phyloP scores from a whole-genome alignment of 805 yeast genomes.

The Ogataea degrootiae region DNA sequence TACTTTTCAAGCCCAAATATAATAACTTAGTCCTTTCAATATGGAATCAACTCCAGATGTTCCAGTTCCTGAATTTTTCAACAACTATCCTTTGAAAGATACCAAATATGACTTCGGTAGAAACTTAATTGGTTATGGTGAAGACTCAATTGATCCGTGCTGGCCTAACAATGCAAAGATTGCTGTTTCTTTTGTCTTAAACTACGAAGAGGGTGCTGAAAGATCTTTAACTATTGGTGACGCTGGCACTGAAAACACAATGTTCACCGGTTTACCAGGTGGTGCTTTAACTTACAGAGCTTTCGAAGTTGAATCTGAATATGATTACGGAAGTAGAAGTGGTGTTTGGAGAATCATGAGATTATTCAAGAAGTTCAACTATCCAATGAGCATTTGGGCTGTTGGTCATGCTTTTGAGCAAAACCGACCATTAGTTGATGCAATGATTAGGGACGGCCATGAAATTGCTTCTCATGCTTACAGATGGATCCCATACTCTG shows the following conservation, averaged over 20 bases:
- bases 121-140: slow-evolving; percentile 21
- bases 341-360: slow-evolving; percentile 26
- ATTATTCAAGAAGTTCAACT: slow-evolving; percentile 27
- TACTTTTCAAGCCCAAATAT: neutral
- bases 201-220: slow-evolving; percentile 28
- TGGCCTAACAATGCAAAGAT: slow-evolving; percentile 24
- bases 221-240: slow-evolving; percentile 12
- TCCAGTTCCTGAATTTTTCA: slow-evolving; percentile 7
- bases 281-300: slow-evolving; percentile 10
- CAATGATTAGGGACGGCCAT: slow-evolving; percentile 34
- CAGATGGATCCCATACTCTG: slow-evolving; percentile 34
- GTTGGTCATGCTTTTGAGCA: slow-evolving; percentile 37
- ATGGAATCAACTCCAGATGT: slow-evolving; percentile 9
- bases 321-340: slow-evolving; percentile 13
- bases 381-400: slow-evolving; percentile 33
- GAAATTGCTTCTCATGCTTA: slow-evolving; percentile 36
- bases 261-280: slow-evolving; percentile 14
- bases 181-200: slow-evolving; percentile 25
- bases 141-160: slow-evolving; percentile 19
- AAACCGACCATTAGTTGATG: slow-evolving; percentile 31
- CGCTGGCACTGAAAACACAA: slow-evolving; percentile 10
- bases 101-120: slow-evolving; percentile 12
- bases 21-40: neutral
- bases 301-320: slow-evolving; percentile 16
- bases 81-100: slow-evolving; percentile 10